Evolutionary conservation across 495 filamentous ascomycete genomes (phyloP).

Genomic region (Staphylotrichum longicolle): DNA sequence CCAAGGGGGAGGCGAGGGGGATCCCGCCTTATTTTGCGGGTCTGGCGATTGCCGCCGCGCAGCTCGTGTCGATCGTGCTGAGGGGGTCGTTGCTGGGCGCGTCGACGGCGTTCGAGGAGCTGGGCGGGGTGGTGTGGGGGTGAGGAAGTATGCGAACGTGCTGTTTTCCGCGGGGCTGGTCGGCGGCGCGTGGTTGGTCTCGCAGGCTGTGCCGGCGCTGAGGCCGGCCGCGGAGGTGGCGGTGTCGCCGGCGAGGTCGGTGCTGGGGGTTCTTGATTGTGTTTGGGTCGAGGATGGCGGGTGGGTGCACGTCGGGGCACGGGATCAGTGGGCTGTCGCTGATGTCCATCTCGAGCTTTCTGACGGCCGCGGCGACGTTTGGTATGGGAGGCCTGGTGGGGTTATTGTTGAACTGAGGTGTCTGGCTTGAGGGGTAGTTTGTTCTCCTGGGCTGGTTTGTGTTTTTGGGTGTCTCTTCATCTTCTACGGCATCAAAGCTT

Average conservation of each 20-base stretch:
- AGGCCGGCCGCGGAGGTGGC: slow-evolving; percentile 22
- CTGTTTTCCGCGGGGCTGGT: slow-evolving; percentile 47
- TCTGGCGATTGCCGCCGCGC: slow-evolving; percentile 49
- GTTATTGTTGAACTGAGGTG: slow-evolving; percentile 21
- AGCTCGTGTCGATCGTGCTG: slow-evolving; percentile 45
- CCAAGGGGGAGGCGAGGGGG: slow-evolving; percentile 31
- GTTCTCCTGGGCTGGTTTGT: too few relatives aligned
- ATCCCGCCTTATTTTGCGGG: slow-evolving; percentile 46
- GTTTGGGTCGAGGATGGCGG: slow-evolving; percentile 53
- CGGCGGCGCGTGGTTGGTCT: slow-evolving; percentile 40
- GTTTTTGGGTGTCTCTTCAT: too few relatives aligned
- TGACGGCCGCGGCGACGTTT: slow-evolving; percentile 53
- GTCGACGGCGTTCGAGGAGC: slow-evolving; percentile 52
- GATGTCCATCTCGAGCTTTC: slow-evolving; percentile 50
- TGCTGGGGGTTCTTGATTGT: slow-evolving; percentile 51
- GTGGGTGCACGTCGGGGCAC: slow-evolving; percentile 60
- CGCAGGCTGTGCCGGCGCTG: slow-evolving; percentile 30
- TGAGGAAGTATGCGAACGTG: slow-evolving; percentile 36
- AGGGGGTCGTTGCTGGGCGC: slow-evolving; percentile 48
- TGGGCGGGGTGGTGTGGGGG: slow-evolving; percentile 47
- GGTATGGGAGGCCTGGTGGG: slow-evolving; percentile 40
- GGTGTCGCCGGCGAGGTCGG: slow-evolving; percentile 35
- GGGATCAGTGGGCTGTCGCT: slow-evolving; percentile 56
- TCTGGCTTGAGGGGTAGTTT: too few relatives aligned
- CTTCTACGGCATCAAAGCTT: too few relatives aligned